phyloP scores from a whole-genome alignment of 108 stramenopile species.

The Parietichytrium sp. region DNA sequence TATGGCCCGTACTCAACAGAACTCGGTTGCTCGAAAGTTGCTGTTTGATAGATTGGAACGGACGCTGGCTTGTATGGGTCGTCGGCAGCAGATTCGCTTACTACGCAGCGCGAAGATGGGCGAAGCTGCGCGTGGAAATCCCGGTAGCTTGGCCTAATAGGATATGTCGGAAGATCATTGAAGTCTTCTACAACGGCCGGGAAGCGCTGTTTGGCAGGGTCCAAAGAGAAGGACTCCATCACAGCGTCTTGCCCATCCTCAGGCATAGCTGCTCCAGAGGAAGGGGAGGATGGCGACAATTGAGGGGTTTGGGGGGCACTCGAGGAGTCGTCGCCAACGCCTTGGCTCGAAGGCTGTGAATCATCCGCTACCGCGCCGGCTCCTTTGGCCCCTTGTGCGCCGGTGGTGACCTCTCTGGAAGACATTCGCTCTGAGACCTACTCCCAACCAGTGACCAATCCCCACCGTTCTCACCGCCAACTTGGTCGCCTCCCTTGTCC shows the following conservation, averaged over 20 bases:
- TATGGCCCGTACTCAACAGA: conserved; percentile 23
- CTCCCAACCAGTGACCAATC: too few relatives aligned
- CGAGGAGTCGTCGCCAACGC: too few relatives aligned
- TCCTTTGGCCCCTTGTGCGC: background rate
- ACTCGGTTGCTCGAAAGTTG: conserved; percentile 38
- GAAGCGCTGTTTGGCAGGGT: conserved; percentile 1
- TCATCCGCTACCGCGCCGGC: background rate
- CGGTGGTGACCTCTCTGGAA: background rate
- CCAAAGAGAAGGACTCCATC: background rate
- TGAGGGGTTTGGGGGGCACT: too few relatives aligned
- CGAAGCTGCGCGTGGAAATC: conserved; percentile 18
- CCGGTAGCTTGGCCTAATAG: background rate
- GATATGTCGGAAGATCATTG: conserved; percentile 38
- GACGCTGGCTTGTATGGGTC: conserved; percentile 43
- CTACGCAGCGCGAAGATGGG: background rate
- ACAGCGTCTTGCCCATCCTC: too few relatives aligned
- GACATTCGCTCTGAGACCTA: too few relatives aligned
- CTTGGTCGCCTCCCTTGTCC: too few relatives aligned
- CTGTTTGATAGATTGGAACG: conserved; percentile 48
- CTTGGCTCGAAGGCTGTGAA: too few relatives aligned
- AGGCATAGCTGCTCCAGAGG: too few relatives aligned
- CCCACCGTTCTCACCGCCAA: too few relatives aligned
- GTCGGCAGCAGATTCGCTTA: background rate
- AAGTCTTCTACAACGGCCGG: background rate
- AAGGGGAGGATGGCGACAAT: too few relatives aligned